Conservation (phyloP, 176 grass and related monocot species). For the Carex pumila region DNA sequence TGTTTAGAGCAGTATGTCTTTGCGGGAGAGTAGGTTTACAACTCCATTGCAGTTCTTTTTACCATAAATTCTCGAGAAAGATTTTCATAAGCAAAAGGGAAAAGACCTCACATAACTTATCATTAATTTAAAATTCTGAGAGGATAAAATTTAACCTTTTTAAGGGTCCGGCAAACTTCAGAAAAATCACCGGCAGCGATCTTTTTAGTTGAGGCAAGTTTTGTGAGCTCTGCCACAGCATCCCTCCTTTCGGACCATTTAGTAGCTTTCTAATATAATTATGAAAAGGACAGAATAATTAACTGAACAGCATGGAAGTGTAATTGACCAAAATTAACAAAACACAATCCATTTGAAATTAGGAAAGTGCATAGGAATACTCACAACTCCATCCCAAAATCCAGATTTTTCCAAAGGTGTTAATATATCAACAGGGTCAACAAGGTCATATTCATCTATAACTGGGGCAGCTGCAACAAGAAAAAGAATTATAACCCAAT, state of each 20-base stretch:
- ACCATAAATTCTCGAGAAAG: background rate
- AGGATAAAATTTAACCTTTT: conserved; percentile 53
- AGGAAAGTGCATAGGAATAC: conserved; percentile 15
- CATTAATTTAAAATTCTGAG: conserved; percentile 10
- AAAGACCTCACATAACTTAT: background rate
- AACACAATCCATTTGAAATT: background rate
- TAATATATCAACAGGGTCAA: conserved; percentile 98
- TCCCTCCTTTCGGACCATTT: conserved; percentile 99
- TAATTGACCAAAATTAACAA: conserved; percentile 15
- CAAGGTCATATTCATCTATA: conserved; percentile 97
- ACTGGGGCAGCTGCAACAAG: conserved; percentile 55
- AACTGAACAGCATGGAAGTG: conserved; percentile 4
- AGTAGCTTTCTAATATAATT: conserved; percentile 73
- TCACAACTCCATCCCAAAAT: conserved; percentile 97
- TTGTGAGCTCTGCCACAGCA: conserved; percentile 86
- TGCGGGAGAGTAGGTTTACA: background rate
- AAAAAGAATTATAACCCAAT: conserved; percentile 3
- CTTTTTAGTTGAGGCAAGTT: conserved; percentile 93
- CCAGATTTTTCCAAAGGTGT: conserved; percentile 91
- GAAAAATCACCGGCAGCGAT: conserved; percentile 90
- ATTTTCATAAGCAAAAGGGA: conserved; percentile 16
- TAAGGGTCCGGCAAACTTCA: conserved; percentile 88
- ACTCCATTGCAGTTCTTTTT: background rate
- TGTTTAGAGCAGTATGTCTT: background rate
- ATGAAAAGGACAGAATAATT: conserved; percentile 9